These are phyloP conservation scores for Nicotiana tomentosiformis DNA, from an alignment of 257 asterid genomes.

Conservation along the genomic window DNA sequence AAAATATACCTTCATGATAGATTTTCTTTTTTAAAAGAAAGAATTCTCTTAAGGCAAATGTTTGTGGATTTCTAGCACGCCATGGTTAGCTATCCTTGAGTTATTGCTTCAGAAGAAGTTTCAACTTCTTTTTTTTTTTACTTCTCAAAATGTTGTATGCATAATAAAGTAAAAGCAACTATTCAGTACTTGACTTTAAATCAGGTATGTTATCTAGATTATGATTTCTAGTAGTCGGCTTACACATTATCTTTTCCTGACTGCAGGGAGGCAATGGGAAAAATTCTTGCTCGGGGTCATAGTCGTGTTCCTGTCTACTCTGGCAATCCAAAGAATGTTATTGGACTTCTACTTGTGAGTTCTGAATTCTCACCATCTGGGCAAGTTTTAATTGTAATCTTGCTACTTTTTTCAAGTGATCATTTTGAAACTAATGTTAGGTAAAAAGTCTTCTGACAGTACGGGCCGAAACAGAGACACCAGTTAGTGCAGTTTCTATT, in stretches of 20 bases:
- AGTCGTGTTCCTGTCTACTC: conserved; percentile 89
- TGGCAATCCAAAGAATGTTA: conserved; percentile 60
- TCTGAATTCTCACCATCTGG: background rate
- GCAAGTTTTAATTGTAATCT: background rate
- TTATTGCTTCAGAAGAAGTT: background rate
- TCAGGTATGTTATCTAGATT: background rate
- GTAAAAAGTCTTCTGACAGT: conserved; percentile 86
- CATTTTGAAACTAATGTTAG: conserved; percentile 20
- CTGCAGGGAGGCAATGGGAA: conserved; percentile 85
- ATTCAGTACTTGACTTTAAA: background rate
- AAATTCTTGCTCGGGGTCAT: conserved; percentile 82
- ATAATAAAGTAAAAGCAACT: background rate
- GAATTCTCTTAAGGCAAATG: background rate
- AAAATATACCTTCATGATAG: background rate
- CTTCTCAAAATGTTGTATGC: background rate
- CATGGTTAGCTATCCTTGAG: background rate
- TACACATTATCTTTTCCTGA: background rate
- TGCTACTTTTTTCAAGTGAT: background rate
- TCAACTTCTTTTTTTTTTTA: background rate
- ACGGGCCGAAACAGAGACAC: conserved; percentile 81
- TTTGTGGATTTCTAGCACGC: background rate
- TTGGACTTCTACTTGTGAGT: conserved; percentile 77
- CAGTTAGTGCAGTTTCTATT: conserved; percentile 80
- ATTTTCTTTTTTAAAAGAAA: background rate
- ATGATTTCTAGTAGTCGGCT: background rate